Base-by-base conservation (phyloP, 805 yeast species). In the Cyberlindnera americana region DNA sequence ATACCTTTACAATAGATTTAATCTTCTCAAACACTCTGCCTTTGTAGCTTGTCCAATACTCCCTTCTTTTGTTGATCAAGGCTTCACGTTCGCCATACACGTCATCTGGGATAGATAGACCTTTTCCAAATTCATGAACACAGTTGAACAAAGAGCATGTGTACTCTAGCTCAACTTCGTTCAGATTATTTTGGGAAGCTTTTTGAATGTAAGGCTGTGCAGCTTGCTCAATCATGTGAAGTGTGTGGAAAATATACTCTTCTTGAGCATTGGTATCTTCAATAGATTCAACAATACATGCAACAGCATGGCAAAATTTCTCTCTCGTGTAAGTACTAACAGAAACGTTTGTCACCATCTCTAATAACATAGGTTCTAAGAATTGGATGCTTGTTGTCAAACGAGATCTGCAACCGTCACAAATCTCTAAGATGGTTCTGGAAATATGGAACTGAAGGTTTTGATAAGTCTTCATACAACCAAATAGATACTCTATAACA, bases 81-180 rank as follows among this genome's bases (percentile, higher is more conserved):
- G 35, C 37, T 6, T 53, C 52, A 30, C 63, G 57, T 6, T 58
- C 54, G 9, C 55, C 48, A 52, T 65, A 57, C 34, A 66, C 62
- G 18, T 80, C 87, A 28, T 70, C 78, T 0, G 86, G 81, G 2
- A 73, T 59, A 35, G 76, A 75, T 53, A 83, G 59, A 0, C 89
- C 87, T 40, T 79, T 81, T 0, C 88, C 93, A 4, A 87, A 64
- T 38, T 82, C 85, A n/a, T 71, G 70, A 0, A 88, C 58, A 53
- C 88, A 83, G 12, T 74, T 62, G 19, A 86, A 59, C 33, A 85
- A 60, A 18, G 89, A 80, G 3, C 69, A 54, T 1, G 74, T 52
- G 46, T 79, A 81, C 3, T 74, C 78, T 3, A 61, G 47, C 23
- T 66, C 65, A 6, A 46, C 44, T 53, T 43, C 27, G 48, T 21